phyloP scores from a whole-genome alignment of 805 yeast genomes.

The Saturnispora sanitii region DNA sequence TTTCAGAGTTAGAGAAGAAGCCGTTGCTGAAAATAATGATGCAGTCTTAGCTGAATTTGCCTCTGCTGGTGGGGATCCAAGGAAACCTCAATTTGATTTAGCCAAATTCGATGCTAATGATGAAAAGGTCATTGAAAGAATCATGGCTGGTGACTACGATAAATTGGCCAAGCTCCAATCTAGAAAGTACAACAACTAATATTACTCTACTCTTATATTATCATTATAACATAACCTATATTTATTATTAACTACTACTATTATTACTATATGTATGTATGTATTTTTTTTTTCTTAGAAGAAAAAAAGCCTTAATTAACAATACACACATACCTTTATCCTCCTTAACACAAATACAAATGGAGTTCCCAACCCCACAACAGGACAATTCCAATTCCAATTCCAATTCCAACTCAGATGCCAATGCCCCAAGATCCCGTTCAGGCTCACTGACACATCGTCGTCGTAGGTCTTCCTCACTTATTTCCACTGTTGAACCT shows the following conservation, averaged over 20 bases:
- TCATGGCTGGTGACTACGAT: constrained; percentile 78
- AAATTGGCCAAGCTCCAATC: constrained; percentile 40
- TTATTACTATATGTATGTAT: not conserved
- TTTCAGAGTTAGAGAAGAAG: constrained; percentile 63
- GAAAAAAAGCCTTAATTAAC: no score
- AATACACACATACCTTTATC: no score
- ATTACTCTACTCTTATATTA: not conserved
- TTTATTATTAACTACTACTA: not conserved
- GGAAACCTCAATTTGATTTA: constrained; percentile 36
- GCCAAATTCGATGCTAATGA: constrained; percentile 60
- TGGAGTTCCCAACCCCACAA: not conserved
- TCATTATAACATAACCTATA: not conserved
- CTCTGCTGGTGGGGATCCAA: constrained; percentile 29
- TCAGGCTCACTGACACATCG: constrained; percentile 25
- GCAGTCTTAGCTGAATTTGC: constrained; percentile 38
- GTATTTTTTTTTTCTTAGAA: no score
- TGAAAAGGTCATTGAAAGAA: constrained; percentile 69
- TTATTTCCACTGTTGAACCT: constrained; percentile 86
- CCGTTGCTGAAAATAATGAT: constrained; percentile 44
- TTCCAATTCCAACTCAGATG: not conserved
- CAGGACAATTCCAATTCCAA: not conserved
- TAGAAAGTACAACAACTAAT: constrained; percentile 1
- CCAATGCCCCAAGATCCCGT: constrained; percentile 2
- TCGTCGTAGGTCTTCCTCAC: constrained; percentile 72
- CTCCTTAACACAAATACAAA: not conserved